phyloP scores from a whole-genome alignment of 176 grass and related monocot species.

The Paspalum vaginatum region DNA sequence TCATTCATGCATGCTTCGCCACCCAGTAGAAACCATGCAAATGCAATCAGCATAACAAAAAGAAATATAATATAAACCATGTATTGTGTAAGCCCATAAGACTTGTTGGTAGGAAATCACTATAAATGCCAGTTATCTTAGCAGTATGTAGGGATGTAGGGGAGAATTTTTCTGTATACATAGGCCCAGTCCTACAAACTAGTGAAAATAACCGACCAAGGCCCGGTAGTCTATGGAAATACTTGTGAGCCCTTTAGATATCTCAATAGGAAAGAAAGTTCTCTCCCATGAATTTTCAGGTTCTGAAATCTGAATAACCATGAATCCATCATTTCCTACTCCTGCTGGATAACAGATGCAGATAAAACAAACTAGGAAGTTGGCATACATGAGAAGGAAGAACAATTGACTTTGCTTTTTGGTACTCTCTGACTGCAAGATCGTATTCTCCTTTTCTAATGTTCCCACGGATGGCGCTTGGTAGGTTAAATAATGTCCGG shows the following conservation, averaged over 20 bases:
- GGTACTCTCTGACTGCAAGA: constrained; percentile 99
- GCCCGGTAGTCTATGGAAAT: constrained; percentile 3
- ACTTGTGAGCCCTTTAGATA: not conserved
- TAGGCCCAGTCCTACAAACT: not conserved
- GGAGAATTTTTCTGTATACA: not conserved
- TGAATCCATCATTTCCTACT: not conserved
- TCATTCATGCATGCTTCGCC: not conserved
- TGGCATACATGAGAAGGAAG: constrained; percentile 94
- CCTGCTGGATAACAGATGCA: not conserved
- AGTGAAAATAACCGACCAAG: constrained; percentile 22
- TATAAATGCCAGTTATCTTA: not conserved
- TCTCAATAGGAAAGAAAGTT: constrained; percentile 11
- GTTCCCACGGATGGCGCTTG: constrained; percentile 91
- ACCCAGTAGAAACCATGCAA: not conserved
- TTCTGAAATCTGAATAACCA: not conserved
- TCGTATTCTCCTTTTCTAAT: constrained; percentile 98
- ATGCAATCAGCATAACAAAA: not conserved
- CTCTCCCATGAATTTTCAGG: not conserved
- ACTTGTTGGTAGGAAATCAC: not conserved
- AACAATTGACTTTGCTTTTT: constrained; percentile 99
- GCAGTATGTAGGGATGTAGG: no score
- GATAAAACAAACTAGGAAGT: constrained; percentile 34
- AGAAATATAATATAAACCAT: not conserved
- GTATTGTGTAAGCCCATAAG: not conserved
- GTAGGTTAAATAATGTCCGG: constrained; percentile 92